Evolutionary conservation across 371 early-diverging fungal species (phyloP), one percentile per base, ranked within the genome.

Genomic region (Mortierella sp.): DNA sequence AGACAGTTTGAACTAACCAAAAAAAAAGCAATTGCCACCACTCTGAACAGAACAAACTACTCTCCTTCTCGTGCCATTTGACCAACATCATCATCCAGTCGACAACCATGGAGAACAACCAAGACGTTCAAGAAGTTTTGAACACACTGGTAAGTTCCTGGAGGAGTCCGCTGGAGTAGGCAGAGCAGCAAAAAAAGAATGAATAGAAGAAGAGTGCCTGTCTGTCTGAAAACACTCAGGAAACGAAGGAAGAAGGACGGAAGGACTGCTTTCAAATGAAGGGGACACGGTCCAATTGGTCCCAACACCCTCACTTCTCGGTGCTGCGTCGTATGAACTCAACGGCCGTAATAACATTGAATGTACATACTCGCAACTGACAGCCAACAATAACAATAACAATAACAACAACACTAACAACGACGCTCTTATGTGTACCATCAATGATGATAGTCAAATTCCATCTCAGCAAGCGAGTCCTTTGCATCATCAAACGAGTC

Each of bases 101-200:
- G 32, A 29, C 70, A 44, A 63, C 32, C 7, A 79, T 83, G 77
- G 71, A 76, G 7, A 74, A 76, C 41, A 71, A 79, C 48, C 76
- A 76, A 44, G 83, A 78, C 14, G 80, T 83, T n/a, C 83, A 79
- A 55, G 83, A 79, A 44, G 80, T 76, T 21, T 16, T 83, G 63
- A 76, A 83, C 32, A 83, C 72, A 24, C 75, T 83, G 73, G 83
- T 83, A 75, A 74, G 83, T 68, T 16, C 32, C 18, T 16, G 18
- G 32, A 51, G 16, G 16, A 32, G 60, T 32, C 48, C 5, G 32
- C 4, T 32, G 32, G 5, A 16, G 60, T 60, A 32, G 35, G 32
- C 41, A 16, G 14, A 4, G 12, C 12, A 16, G 5, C 7, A 21
- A 27, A 27, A 27, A 35, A n/a, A 5, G 56, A 46, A 29, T 29